Evolutionary conservation across 139 green algal genomes (phyloP).

Genomic region (Pleodorina starrii): DNA sequence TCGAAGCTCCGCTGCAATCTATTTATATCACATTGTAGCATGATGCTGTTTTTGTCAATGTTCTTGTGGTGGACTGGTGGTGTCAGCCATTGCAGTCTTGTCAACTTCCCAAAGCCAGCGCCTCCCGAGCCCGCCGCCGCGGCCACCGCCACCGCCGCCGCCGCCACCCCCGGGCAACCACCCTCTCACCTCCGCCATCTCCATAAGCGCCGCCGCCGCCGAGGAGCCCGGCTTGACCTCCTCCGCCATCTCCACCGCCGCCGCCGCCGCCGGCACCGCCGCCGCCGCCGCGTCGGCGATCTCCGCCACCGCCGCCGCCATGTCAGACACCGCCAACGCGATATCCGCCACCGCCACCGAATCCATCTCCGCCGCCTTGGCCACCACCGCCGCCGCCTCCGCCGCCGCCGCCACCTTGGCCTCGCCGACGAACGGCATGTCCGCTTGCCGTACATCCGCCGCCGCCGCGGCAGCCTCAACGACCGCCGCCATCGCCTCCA

Average conservation of each 20-base stretch:
- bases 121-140: no score
- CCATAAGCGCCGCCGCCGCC: not conserved
- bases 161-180: no score
- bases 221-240: not conserved
- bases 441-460: not conserved
- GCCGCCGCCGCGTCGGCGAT: slow-evolving; percentile 34
- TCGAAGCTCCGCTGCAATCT: no score
- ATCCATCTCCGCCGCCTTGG: slow-evolving; percentile 37
- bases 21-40: no score
- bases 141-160: no score
- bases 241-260: slow-evolving; percentile 23
- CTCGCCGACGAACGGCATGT: not conserved
- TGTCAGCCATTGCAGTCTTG: no score
- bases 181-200: not conserved
- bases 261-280: slow-evolving; percentile 25
- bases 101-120: no score
- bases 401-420: slow-evolving; percentile 28
- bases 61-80: no score
- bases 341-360: slow-evolving; percentile 12
- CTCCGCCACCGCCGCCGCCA: slow-evolving; percentile 36
- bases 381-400: slow-evolving; percentile 21
- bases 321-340: slow-evolving; percentile 26
- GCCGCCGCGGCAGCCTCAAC: not conserved
- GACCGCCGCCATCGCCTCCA: not conserved
- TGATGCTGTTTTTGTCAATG: no score